Base-by-base conservation (phyloP, 768 basidiomycete genomes). In the Suillus spraguei region DNA sequence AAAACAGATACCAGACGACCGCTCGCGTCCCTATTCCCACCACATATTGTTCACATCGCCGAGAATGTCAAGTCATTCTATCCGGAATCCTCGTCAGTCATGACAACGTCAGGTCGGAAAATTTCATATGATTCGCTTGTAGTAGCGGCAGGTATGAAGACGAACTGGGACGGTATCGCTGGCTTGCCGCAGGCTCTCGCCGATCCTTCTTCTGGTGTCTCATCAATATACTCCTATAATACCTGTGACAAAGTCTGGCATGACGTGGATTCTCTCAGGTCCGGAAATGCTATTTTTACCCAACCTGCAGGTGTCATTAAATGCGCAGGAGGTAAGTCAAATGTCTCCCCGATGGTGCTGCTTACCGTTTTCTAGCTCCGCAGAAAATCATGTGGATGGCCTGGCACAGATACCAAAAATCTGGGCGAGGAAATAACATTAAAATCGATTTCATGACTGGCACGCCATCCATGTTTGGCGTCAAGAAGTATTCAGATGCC, bases 371-470 rank as follows among this genome's bases (percentile, higher is more conserved):
- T 47, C 24, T 67, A 92, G 91, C 89, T 17, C 91, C 92, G 22
- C 92, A 94, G 72, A 95, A 96, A 77, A 91, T 95, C 60, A 95
- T 97, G 92, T 97, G 94, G 94, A 94, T 95, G 91, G 91, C 92
- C 53, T 94, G 92, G 92, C 92, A 95, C 72, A 80, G 87, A 55
- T 94, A 83, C 73, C 81, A 83, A 62, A 81, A 75, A 71, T 90
- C 90, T 11, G 81, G 81, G 3, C 83, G 90, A 22, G 73, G 78
- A 17, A 80, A 83, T 56, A 80, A 84, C 55, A 82, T 91, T 68
- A 80, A 86, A 59, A 72, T 91, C 65, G 85, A 92, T 63, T 97
- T 97, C 74, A 90, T 90, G 74, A 93, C 90, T 36, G 95, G 94
- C 65, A 91, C 89, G 91, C 94, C 95, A 20, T 84, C 90, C 50